Base-by-base conservation (phyloP, 1,139 yeast genomes). In the Hemisphaericaspora xylofermentans region DNA sequence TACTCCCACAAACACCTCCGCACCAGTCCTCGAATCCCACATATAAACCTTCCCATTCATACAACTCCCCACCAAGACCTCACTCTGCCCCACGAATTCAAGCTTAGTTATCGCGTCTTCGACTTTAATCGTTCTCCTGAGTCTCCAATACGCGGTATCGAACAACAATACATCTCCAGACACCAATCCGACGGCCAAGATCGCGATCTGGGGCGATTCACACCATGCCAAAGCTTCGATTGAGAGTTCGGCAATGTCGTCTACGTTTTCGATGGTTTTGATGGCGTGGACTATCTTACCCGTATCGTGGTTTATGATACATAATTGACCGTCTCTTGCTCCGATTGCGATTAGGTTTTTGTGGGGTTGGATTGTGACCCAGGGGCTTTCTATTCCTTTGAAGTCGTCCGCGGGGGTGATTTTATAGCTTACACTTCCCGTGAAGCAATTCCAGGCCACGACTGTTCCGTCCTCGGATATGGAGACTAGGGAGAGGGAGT, bases 201-300 rank as follows among this genome's bases (percentile, higher is more conserved):
- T 55, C 46, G 64, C 68, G 38, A 88, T 62, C 33, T 82, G 75
- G 33, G 82, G 74, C 19, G 74, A 63, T 25, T 73, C 71, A 55
- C 93, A 82, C 96, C 96, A 93, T 17, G 86, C 64, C 44, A 93
- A 72, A 3, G 96, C 84, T 64, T 94, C 98, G 38, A 94, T 77
- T 18, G 95, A 84, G 24, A 86, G 80, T 51, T 87, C 95, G 29
- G 82, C 80, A 41, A 80, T 76, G 50, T 77, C 87, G 35, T 80
- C 85, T 35, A 73, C 76, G 39, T 74, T 63, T 48, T 83, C 87
- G 41, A 84, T 68, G 1, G 88, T 84, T 48, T 76, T 76, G 44
- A 82, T 76, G n/a, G 75, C 60, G 45, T 80, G 84, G 38, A 91
- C 75, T 4, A 88, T 67, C 44, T 81, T 68, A 15, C 98, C 98